A percentile compares a stretch with the other conserved stretches of the same genome.
These are phyloP conservation scores for Penicillium sp. DNA, from an alignment of 2,329 filamentous ascomycete species.

Conservation along the genomic window DNA sequence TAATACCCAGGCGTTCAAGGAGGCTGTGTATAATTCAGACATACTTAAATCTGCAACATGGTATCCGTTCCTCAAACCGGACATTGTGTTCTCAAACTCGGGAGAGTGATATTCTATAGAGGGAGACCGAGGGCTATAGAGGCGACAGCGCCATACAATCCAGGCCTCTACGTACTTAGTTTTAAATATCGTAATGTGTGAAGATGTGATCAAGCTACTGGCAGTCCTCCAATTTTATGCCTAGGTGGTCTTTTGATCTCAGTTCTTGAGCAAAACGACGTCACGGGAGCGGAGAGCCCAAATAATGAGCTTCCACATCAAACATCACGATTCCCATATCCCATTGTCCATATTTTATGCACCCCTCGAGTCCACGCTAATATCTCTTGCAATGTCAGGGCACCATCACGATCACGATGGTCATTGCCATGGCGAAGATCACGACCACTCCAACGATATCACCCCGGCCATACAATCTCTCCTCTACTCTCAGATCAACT, in stretches of 20 bases:
- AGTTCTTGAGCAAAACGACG: not conserved
- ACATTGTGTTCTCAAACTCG: too few species aligned
- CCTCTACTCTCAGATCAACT: conserved; percentile 89
- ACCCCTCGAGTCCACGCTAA: not conserved
- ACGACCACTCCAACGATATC: conserved; percentile 90
- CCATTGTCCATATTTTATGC: not conserved
- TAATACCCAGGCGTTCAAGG: conserved; percentile 17
- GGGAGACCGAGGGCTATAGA: too few species aligned
- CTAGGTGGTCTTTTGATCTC: not conserved
- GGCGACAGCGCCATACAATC: too few species aligned
- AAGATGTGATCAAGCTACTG: not conserved
- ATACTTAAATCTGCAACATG: not conserved
- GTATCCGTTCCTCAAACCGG: too few species aligned
- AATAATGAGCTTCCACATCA: not conserved
- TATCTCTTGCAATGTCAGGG: conserved; percentile 30
- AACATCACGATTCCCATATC: not conserved
- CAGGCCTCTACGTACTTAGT: not conserved
- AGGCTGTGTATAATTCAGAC: not conserved
- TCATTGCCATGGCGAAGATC: conserved; percentile 54
- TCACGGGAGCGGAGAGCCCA: conserved; percentile 26
- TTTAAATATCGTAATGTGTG: not conserved
- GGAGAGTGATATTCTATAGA: too few species aligned
- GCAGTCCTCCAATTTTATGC: not conserved
- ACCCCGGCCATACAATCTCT: conserved; percentile 87
- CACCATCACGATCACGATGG: conserved; percentile 41